Base-by-base conservation (phyloP, 345 rosid genomes). In the Lenwebbia sp. region DNA sequence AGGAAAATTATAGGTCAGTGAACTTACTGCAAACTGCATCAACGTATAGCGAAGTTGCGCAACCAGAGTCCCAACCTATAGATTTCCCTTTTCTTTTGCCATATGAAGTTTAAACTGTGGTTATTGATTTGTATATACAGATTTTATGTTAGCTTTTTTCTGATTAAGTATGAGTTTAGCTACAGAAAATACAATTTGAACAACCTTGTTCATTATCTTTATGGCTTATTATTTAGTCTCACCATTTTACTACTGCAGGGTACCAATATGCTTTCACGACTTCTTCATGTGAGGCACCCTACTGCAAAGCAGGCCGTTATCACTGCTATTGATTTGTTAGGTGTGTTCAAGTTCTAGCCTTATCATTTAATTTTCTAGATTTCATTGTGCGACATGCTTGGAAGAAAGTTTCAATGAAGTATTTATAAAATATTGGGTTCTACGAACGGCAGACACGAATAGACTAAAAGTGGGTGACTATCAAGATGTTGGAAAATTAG, bases 221-320 rank as follows among this genome's bases (percentile, higher is more conserved):
- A 86, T 58, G 41, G 85, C 70, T 82, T 21, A 58, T 55, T 82
- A 2, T 85, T 81, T 56, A 50, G 65, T 85, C 28, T 44, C 76
- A 85, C 55, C 19, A 82, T 70, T 87, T 89, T 56, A 88, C 75
- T 85, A 85, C 87, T 86, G 55, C 96, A 97, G 99, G 99, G 99
- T 62, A 97, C 99, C 50, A 97, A 97, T 90, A 96, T 97, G 99
- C 98, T 96, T 90, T 96, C 99, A 75, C 90, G 96, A 86, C 99
- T 96, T 92, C 98, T 96, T 92, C 97, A 96, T 90, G 99, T 96
- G 85, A 93, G 95, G 56, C 93, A 94, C 83, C 98, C 94, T 85
- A 93, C 97, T 84, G 98, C 99, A 88, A 97, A 96, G 91, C 98
- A 96, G 90, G 99, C 99, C 84, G 98, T 97, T 85, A 97, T 97